These are phyloP conservation scores for Phytophthora citricola DNA, from an alignment of 352 stramenopile species.

Conservation along the genomic window DNA sequence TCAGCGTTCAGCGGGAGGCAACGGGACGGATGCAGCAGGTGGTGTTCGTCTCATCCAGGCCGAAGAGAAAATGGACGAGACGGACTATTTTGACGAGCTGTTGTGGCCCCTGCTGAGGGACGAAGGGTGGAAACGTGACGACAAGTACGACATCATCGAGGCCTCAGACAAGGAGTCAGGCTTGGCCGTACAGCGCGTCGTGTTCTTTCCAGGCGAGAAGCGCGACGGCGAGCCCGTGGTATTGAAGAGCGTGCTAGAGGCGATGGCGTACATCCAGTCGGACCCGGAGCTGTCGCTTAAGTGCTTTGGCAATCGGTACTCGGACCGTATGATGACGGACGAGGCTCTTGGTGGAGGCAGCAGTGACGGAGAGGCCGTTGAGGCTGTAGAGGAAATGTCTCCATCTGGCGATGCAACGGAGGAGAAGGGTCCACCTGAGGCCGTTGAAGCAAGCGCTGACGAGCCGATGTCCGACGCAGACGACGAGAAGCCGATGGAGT, in stretches of 20 bases:
- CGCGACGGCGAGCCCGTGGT: conserved; percentile 30
- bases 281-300: conserved; percentile 56
- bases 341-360: conserved; percentile 42
- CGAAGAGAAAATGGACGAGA: conserved; percentile 54
- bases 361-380: conserved; percentile 31
- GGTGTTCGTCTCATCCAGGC: conserved; percentile 38
- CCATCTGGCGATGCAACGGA: conserved; percentile 4
- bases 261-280: conserved; percentile 62
- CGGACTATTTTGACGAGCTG: conserved; percentile 82
- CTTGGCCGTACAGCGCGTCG: conserved; percentile 43
- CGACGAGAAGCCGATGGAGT: conserved; percentile 22
- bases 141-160: conserved; percentile 62
- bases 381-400: conserved; percentile 9
- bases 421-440: conserved; percentile 5
- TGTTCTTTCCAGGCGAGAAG: conserved; percentile 43
- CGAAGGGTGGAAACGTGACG: conserved; percentile 70
- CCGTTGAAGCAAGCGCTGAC: conserved; percentile 2
- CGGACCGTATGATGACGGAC: conserved; percentile 50
- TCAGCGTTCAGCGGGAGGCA: conserved; percentile 33
- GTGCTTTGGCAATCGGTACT: conserved; percentile 77
- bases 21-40: conserved; percentile 19
- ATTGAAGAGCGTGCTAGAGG: conserved; percentile 60
- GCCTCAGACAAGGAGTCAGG: conserved; percentile 46
- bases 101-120: conserved; percentile 82
- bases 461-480: conserved; percentile 26